Evolutionary conservation across 1,139 yeast genomes (phyloP), one percentile per base, ranked within the genome.

Genomic region (Williopsis jadinii): DNA sequence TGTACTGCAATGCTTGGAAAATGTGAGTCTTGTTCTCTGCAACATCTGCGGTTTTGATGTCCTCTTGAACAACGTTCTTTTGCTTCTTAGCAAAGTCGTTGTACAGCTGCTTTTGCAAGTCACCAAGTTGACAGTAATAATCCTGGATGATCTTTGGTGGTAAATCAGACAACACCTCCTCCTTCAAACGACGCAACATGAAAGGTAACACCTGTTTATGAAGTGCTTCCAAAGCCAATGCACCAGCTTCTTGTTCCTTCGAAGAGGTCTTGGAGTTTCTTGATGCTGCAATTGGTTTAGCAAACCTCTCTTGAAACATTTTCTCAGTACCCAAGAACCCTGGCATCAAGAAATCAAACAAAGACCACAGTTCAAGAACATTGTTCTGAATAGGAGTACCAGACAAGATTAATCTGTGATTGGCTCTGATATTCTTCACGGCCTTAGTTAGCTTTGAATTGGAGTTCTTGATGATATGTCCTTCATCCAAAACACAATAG

Each of bases 111-210:
- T 83, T 84, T 61, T 94, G 99, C 46, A 88, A 68, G 47, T 87
- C 95, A 55, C 95, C 86, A 49, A 94, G 70, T 53, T 92, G 97
- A 68, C 98, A 94, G 61, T 92, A 92, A 60, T 94, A 90, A 66
- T 94, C 99, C 62, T 94, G 99, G 52, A 94, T 92, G 52, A 94
- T 92, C 65, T 94, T 94, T 35, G 99, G 99, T 10, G 99, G 99
- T 51, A 94, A 71, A 62, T 94, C 99, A 1, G 95, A 83, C 45
- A 94, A 70, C 9, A 94, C 99, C 55, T 94, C 98, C 59, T 94
- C 98, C 60, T 94, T 94, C 55, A 94, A 73, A 59, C 99, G 82
- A 62, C 99, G 82, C 53, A 94, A 69, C 87, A 94, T 82, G 61
- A 94, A 94, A 28, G 99, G 99, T 41, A 94, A 70, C 0, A 88